These are phyloP conservation scores for Sarcomyxa edulis DNA, from an alignment of 768 basidiomycete genomes.

Conservation along the genomic window DNA sequence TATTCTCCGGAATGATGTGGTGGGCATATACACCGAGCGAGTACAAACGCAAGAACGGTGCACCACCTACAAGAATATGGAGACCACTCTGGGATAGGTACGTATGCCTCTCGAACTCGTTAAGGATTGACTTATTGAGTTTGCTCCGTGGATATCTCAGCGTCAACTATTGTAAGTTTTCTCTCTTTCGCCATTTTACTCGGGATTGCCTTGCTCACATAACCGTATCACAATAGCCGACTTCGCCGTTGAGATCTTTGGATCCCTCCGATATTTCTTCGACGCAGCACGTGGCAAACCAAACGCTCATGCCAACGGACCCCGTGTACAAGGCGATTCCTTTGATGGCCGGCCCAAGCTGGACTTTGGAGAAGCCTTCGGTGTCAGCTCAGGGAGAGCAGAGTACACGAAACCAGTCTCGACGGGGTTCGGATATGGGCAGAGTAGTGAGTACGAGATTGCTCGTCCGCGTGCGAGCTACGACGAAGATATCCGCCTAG, in stretches of 20 bases:
- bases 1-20: conserved; percentile 73
- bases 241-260: conserved; percentile 58
- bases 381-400: too few relatives aligned
- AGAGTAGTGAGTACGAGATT: too few relatives aligned
- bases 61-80: conserved; percentile 51
- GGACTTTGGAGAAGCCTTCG: conserved; percentile 34
- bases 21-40: conserved; percentile 79
- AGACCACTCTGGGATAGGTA: conserved; percentile 69
- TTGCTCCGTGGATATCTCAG: conserved; percentile 11
- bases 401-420: too few relatives aligned
- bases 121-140: not conserved
- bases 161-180: conserved; percentile 26
- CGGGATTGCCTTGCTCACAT: not conserved
- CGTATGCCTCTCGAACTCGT: conserved; percentile 11
- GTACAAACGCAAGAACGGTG: conserved; percentile 44
- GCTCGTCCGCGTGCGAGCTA: too few relatives aligned
- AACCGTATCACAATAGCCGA: conserved; percentile 47
- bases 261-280: conserved; percentile 60
- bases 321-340: conserved; percentile 8
- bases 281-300: conserved; percentile 29
- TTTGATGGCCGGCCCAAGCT: conserved; percentile 12
- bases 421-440: too few relatives aligned
- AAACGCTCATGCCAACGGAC: conserved; percentile 14
- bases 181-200: not conserved
- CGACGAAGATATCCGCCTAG: too few relatives aligned